Conservation (phyloP, 768 basidiomycete species). For the Boletus insuetus region DNA sequence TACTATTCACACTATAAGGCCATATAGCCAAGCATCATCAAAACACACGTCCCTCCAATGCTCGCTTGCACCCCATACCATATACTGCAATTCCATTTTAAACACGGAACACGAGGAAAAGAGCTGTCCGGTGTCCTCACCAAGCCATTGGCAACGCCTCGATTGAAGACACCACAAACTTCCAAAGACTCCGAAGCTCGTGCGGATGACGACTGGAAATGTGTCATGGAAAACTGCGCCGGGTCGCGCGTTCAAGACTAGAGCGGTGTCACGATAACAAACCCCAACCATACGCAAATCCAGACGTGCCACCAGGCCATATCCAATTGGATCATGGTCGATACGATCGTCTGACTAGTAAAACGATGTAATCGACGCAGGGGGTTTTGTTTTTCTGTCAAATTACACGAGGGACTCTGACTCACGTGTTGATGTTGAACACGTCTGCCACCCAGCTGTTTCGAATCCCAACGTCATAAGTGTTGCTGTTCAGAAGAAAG, state of each 20-base stretch:
- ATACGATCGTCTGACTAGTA: constrained; percentile 70
- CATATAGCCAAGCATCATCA: constrained; percentile 78
- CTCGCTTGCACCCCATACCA: constrained; percentile 82
- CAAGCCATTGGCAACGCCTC: constrained; percentile 72
- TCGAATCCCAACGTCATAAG: constrained; percentile 2
- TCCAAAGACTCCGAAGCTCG: constrained; percentile 79
- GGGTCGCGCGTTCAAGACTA: constrained; percentile 70
- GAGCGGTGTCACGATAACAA: constrained; percentile 60
- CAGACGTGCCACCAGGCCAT: constrained; percentile 86
- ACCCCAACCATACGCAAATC: constrained; percentile 74
- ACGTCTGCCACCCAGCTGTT: constrained; percentile 76
- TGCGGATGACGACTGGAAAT: constrained; percentile 71
- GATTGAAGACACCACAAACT: constrained; percentile 76
- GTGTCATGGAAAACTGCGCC: constrained; percentile 77
- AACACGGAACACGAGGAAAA: constrained; percentile 13
- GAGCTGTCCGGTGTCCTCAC: constrained; percentile 38
- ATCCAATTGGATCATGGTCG: constrained; percentile 69
- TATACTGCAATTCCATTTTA: constrained; percentile 40
- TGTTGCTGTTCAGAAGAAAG: neutral
- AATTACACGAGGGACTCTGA: constrained; percentile 28
- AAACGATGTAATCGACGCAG: constrained; percentile 1
- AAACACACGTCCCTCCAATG: constrained; percentile 78
- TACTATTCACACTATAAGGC: constrained; percentile 60
- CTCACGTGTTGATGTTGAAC: constrained; percentile 76
- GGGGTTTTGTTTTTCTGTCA: neutral